These are phyloP conservation scores for Nigrograna mackinnonii DNA, from an alignment of 2,329 filamentous ascomycete species.

Conservation along the genomic window DNA sequence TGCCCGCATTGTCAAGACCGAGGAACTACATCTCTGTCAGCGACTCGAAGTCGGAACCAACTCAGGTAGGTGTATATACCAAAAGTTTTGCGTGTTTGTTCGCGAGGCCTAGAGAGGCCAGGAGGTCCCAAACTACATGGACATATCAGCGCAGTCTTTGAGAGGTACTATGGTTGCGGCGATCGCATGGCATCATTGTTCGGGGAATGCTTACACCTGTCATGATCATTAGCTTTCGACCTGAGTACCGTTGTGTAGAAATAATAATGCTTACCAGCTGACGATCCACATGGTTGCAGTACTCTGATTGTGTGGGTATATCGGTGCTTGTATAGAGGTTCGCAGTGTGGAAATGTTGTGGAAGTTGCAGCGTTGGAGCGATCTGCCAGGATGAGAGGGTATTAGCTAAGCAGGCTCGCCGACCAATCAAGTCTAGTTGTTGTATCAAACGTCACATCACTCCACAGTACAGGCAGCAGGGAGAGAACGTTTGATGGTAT, in stretches of 20 bases:
- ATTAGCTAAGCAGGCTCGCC: too few species aligned
- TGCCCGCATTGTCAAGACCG: slow-evolving; percentile 91
- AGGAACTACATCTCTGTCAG: slow-evolving; percentile 60
- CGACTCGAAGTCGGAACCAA: background rate
- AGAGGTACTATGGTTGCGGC: slow-evolving; percentile 14
- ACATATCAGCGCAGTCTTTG: slow-evolving; percentile 5
- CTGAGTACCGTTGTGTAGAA: background rate
- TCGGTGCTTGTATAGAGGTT: background rate
- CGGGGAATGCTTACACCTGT: slow-evolving; percentile 35
- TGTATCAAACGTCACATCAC: too few species aligned
- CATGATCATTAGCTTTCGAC: slow-evolving; percentile 13
- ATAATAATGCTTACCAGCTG: slow-evolving; percentile 67
- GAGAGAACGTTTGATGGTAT: too few species aligned
- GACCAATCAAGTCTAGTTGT: too few species aligned
- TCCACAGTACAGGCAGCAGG: too few species aligned
- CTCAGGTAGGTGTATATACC: slow-evolving; percentile 4
- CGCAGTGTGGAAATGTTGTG: slow-evolving; percentile 1
- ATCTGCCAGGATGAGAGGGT: too few species aligned
- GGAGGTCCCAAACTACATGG: slow-evolving; percentile 77
- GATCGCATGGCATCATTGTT: slow-evolving; percentile 4
- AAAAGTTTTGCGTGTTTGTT: slow-evolving; percentile 75
- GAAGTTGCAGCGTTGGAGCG: background rate
- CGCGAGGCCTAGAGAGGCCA: slow-evolving; percentile 79
- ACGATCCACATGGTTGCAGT: slow-evolving; percentile 76
- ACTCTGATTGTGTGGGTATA: slow-evolving; percentile 1